phyloP scores from a whole-genome alignment of 2,329 filamentous ascomycete species.

The Trichoderma oligosporum region DNA sequence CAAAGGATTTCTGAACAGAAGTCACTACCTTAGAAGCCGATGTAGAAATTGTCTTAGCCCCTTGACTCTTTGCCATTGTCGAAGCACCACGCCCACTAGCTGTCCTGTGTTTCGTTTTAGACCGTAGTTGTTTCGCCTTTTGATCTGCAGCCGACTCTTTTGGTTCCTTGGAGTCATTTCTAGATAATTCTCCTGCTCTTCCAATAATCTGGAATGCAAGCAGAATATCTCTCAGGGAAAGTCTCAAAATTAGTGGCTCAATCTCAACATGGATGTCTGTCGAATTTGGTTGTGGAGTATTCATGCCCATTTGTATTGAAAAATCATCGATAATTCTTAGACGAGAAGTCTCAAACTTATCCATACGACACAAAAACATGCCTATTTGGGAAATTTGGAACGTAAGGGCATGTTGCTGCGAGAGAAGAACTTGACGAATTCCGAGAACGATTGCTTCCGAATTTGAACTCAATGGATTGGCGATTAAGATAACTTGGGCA shows the following conservation, averaged over 20 bases:
- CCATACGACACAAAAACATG: conserved; percentile 99
- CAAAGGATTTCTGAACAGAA: conserved; percentile 19
- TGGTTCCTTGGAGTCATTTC: conserved; percentile 45
- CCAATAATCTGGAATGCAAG: conserved; percentile 89
- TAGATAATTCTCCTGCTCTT: conserved; percentile 83
- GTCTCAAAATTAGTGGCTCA: conserved; percentile 82
- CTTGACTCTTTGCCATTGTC: conserved; percentile 45
- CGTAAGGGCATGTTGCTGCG: conserved; percentile 89
- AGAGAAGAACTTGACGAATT: conserved; percentile 88
- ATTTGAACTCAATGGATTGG: conserved; percentile 82
- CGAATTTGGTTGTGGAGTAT: conserved; percentile 58
- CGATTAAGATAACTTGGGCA: conserved; percentile 92
- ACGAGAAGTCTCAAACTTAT: conserved; percentile 86
- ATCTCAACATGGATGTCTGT: conserved; percentile 83
- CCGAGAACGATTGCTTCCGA: conserved; percentile 95
- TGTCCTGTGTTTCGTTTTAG: conserved; percentile 52
- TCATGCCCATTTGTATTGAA: conserved; percentile 83
- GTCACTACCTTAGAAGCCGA: conserved; percentile 25
- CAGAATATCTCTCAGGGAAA: conserved; percentile 91
- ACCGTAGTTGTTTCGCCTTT: conserved; percentile 53
- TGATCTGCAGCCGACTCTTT: conserved; percentile 44
- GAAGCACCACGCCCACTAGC: conserved; percentile 53
- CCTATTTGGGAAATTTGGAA: conserved; percentile 91
- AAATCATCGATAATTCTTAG: conserved; percentile 96
- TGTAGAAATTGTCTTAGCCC: conserved; percentile 35